Evolutionary conservation across 2,329 filamentous ascomycete species (phyloP).

Genomic region (Pestalotiopsis sp.): DNA sequence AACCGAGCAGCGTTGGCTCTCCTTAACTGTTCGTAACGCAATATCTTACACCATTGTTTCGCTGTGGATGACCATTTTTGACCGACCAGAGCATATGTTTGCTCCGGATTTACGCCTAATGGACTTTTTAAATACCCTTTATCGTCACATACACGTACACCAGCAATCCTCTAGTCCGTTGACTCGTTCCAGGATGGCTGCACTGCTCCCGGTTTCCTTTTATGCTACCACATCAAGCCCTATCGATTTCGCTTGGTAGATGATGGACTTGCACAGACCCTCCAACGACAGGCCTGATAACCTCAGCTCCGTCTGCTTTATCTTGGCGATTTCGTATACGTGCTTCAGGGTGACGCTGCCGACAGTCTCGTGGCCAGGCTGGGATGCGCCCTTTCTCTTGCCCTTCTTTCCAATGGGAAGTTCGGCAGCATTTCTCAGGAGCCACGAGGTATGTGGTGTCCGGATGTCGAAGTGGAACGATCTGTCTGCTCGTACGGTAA

Average conservation of each 20-base stretch:
- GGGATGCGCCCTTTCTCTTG: slow-evolving; percentile 74
- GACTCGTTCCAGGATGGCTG: background rate
- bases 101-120: background rate
- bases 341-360: slow-evolving; percentile 91
- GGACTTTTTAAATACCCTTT: background rate
- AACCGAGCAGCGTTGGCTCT: background rate
- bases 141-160: background rate
- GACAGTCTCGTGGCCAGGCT: slow-evolving; percentile 74
- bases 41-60: background rate
- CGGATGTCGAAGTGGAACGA: slow-evolving; percentile 91
- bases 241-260: slow-evolving; percentile 74
- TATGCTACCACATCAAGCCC: slow-evolving; percentile 71
- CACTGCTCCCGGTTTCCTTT: slow-evolving; percentile 8
- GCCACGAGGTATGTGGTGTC: slow-evolving; percentile 90
- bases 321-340: slow-evolving; percentile 95
- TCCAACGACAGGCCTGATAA: slow-evolving; percentile 71
- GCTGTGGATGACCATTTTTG: background rate
- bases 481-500: slow-evolving; percentile 89
- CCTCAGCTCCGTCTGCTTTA: slow-evolving; percentile 80
- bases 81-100: background rate
- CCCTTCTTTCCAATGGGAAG: slow-evolving; percentile 72
- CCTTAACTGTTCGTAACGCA: background rate
- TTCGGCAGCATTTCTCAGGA: slow-evolving; percentile 81
- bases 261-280: slow-evolving; percentile 71
- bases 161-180: background rate